Percentiles rank a stretch among this genome's conserved stretches.
Conservation (phyloP, 257 asterid genomes). For the Orobanche coerulescens region DNA sequence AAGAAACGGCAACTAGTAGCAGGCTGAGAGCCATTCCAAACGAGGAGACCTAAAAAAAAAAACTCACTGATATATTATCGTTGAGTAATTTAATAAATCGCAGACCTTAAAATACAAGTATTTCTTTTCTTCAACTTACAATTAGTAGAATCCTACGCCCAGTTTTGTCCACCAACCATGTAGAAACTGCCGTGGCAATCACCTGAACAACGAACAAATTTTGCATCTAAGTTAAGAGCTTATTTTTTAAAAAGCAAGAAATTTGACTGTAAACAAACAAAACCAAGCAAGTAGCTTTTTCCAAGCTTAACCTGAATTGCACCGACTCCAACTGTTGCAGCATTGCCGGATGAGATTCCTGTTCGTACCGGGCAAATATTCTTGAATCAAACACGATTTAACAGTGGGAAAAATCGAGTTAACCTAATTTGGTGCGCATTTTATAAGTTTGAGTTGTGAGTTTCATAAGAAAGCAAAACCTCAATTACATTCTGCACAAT, state of each 20-base stretch:
- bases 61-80: background rate
- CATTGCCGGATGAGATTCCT: constrained; percentile 80
- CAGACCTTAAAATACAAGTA: background rate
- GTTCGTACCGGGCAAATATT: constrained; percentile 23
- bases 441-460: no score
- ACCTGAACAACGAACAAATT: constrained; percentile 40
- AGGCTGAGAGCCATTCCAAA: constrained; percentile 80
- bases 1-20: constrained; percentile 58
- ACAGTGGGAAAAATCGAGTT: no score
- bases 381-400: background rate
- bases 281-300: background rate
- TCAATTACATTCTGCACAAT: no score
- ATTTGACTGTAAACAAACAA: background rate
- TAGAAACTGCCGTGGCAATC: constrained; percentile 73
- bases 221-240: constrained; percentile 13
- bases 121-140: constrained; percentile 37
- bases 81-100: constrained; percentile 12
- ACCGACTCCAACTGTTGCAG: constrained; percentile 79
- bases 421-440: no score
- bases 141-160: constrained; percentile 80
- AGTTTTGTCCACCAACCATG: constrained; percentile 86
- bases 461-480: no score
- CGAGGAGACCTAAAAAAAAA: constrained; percentile 58
- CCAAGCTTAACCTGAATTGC: constrained; percentile 59
- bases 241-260: background rate